Percentiles rank a stretch among this genome's conserved stretches.
Conservation (phyloP, 192 early-diverging fungal species). For the Chytriomyces sp. region DNA sequence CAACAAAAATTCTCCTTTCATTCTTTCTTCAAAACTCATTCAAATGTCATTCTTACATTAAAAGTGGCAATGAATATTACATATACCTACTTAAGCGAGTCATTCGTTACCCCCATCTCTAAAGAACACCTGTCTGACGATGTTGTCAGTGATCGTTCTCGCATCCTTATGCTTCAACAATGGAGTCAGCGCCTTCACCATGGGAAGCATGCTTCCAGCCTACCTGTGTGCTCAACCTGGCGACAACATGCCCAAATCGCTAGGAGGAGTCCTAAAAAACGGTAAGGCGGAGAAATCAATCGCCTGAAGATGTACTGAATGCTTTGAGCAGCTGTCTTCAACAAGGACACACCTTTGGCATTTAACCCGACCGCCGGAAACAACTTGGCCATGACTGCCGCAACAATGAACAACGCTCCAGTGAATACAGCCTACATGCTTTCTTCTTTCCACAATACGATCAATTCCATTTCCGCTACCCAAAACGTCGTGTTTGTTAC, state of each 20-base stretch:
- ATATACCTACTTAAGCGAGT: no score
- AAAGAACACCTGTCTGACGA: no score
- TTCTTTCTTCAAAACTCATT: no score
- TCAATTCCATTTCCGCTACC: slow-evolving; percentile 4
- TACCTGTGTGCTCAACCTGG: slow-evolving; percentile 1
- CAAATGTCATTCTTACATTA: no score
- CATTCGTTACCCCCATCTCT: no score
- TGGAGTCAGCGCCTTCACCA: slow-evolving; percentile 18
- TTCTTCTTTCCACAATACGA: neutral
- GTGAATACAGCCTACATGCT: slow-evolving; percentile 13
- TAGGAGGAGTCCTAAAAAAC: slow-evolving; percentile 13
- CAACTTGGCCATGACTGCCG: neutral
- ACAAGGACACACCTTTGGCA: slow-evolving; percentile 10
- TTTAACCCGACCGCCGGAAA: neutral
- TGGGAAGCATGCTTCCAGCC: neutral
- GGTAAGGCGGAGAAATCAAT: no score
- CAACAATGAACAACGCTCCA: neutral
- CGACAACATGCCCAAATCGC: slow-evolving; percentile 7
- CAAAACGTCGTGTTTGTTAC: slow-evolving; percentile 1
- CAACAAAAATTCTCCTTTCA: no score
- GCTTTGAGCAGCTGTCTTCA: neutral
- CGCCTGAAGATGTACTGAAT: no score
- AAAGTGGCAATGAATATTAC: no score
- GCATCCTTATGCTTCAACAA: no score
- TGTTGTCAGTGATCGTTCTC: no score